A percentile compares a stretch with the other conserved stretches of the same genome.
These are phyloP conservation scores for Mortierella sp. DNA, from an alignment of 371 early-diverging fungal genomes.

Conservation along the genomic window DNA sequence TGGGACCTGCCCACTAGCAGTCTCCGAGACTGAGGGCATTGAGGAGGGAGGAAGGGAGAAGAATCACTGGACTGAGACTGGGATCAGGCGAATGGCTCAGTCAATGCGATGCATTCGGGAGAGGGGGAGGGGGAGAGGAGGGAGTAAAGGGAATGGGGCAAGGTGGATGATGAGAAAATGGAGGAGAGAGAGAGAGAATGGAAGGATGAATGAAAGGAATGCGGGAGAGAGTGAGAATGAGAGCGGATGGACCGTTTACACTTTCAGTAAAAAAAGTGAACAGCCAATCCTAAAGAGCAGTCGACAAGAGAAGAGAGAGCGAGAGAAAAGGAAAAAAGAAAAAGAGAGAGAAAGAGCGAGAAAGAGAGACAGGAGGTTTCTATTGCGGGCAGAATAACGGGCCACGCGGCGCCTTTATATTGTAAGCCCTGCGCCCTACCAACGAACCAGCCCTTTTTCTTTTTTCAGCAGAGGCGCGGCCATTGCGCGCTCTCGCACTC, in stretches of 20 bases:
- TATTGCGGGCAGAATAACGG: too few relatives aligned
- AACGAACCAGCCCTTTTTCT: too few relatives aligned
- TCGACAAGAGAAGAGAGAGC: not conserved
- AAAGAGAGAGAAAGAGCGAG: not conserved
- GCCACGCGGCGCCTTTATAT: too few relatives aligned
- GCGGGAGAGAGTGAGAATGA: not conserved
- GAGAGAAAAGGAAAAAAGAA: not conserved
- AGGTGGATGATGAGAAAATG: not conserved
- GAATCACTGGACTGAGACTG: not conserved
- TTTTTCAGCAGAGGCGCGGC: too few relatives aligned
- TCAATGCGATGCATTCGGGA: not conserved
- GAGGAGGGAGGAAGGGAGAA: not conserved
- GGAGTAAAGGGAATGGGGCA: not conserved
- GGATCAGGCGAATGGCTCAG: constrained; percentile 1
- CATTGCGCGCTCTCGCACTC: too few relatives aligned
- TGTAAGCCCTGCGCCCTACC: too few relatives aligned
- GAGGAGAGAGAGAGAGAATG: not conserved
- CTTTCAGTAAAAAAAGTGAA: not conserved
- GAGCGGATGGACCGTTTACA: not conserved
- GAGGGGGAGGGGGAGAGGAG: not conserved
- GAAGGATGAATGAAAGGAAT: not conserved
- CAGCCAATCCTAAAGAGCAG: not conserved
- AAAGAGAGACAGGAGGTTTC: too few relatives aligned
- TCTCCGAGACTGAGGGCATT: constrained; percentile 21
- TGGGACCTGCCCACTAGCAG: constrained; percentile 5